Evolutionary conservation across 352 stramenopile species (phyloP).

Genomic region (Phytophthora syringae): DNA sequence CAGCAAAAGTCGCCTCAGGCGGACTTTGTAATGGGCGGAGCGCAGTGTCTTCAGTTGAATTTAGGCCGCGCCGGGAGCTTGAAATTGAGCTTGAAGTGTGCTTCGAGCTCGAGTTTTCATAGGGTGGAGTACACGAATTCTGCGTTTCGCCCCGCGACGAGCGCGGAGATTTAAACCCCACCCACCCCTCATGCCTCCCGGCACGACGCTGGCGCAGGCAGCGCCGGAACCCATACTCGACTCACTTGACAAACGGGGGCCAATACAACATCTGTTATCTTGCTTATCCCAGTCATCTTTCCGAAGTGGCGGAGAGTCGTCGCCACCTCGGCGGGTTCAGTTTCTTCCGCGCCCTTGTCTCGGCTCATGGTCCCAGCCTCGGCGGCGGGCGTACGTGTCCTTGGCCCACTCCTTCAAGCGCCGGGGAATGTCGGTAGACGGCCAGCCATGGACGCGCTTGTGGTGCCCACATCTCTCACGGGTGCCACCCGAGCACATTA

Average conservation of each 20-base stretch:
- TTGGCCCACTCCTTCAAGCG: no score
- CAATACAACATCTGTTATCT: no score
- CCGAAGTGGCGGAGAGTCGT: conserved; percentile 15
- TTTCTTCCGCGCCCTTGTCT: neutral
- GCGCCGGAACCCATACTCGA: no score
- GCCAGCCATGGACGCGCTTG: conserved; percentile 5
- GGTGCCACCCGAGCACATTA: conserved; percentile 1
- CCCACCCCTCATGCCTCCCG: no score
- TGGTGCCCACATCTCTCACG: neutral
- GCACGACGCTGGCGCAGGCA: no score
- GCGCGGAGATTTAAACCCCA: neutral
- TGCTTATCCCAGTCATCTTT: neutral
- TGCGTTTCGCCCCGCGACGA: neutral
- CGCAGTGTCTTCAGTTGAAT: neutral
- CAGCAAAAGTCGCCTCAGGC: neutral
- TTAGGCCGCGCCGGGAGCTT: no score
- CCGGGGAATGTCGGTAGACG: neutral
- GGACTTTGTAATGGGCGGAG: no score
- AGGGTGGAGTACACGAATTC: neutral
- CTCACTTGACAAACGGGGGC: no score
- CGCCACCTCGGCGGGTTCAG: conserved; percentile 3
- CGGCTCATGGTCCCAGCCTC: conserved; percentile 2
- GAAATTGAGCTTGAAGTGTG: neutral
- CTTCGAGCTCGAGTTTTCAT: neutral
- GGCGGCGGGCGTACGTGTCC: neutral